Percentiles rank a stretch among this genome's conserved stretches.
These are phyloP conservation scores for Asterochloris sp. DNA, from an alignment of 139 green algal genomes.

Conservation along the genomic window DNA sequence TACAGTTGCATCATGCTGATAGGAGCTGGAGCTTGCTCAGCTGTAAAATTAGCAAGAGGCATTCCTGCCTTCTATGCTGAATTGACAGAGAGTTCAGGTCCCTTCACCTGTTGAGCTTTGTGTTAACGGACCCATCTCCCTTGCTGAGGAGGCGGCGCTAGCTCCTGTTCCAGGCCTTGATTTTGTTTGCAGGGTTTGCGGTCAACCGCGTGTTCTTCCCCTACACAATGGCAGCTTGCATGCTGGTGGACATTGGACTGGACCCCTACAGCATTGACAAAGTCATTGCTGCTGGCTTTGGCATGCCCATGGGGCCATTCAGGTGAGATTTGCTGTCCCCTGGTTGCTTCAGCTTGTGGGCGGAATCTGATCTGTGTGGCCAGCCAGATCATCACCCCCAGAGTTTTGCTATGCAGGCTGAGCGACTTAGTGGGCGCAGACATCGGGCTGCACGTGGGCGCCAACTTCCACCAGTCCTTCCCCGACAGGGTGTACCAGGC, in stretches of 20 bases:
- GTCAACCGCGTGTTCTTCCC: slow-evolving; percentile 99
- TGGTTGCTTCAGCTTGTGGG: not conserved
- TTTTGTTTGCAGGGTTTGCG: slow-evolving; percentile 73
- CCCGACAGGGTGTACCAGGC: slow-evolving; percentile 77
- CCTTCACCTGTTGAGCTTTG: no score
- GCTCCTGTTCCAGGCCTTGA: no score
- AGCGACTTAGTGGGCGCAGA: slow-evolving; percentile 83
- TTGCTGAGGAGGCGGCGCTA: no score
- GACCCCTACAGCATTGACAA: slow-evolving; percentile 91
- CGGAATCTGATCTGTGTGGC: not conserved
- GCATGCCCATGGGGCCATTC: slow-evolving; percentile 99
- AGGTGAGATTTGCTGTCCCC: slow-evolving; percentile 25
- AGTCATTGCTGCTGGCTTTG: slow-evolving; percentile 80
- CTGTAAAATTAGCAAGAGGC: no score
- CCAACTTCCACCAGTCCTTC: slow-evolving; percentile 91
- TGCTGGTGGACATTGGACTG: slow-evolving; percentile 87
- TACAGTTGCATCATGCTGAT: no score
- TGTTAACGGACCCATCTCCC: no score
- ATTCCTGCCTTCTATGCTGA: no score
- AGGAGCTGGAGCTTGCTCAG: no score
- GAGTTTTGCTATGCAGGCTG: slow-evolving; percentile 37
- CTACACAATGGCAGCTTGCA: slow-evolving; percentile 90
- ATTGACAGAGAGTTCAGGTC: no score
- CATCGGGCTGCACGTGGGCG: slow-evolving; percentile 90
- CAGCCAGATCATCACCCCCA: no score